Conservation (phyloP, 2,329 filamentous ascomycete species). For the Thyridium curvatum region DNA sequence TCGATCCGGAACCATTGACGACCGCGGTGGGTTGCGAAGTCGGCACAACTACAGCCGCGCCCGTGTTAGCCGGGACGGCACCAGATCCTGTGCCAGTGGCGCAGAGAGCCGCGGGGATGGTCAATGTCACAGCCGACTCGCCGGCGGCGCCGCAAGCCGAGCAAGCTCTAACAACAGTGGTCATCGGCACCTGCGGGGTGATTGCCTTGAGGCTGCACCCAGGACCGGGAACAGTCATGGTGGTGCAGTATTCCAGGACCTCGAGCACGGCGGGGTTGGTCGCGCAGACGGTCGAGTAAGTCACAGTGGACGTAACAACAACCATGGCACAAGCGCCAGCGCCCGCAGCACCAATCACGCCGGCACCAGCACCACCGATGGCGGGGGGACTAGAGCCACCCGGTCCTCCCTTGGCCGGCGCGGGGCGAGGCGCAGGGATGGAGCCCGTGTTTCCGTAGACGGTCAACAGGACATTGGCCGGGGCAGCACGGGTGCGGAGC, state of each 20-base stretch:
- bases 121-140: no score
- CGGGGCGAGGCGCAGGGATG: conserved; percentile 5
- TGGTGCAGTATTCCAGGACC: conserved; percentile 23
- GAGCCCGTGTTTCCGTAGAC: conserved; percentile 32
- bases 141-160: conserved; percentile 1
- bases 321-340: conserved; percentile 4
- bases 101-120: no score
- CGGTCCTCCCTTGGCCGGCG: conserved; percentile 16
- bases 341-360: no score
- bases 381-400: not conserved
- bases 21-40: no score
- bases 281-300: conserved; percentile 25
- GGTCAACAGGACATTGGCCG: conserved; percentile 28
- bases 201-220: conserved; percentile 8
- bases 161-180: conserved; percentile 1
- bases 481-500: conserved; percentile 14
- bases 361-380: not conserved
- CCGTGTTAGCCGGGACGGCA: conserved; percentile 2
- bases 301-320: conserved; percentile 19
- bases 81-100: no score
- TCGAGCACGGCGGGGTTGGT: conserved; percentile 24
- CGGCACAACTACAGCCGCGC: no score
- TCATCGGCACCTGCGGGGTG: not conserved
- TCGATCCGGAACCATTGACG: not conserved
- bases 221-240: conserved; percentile 16